phyloP scores from a whole-genome alignment of 2,329 filamentous ascomycete species.

The Hypoxylon sp. region DNA sequence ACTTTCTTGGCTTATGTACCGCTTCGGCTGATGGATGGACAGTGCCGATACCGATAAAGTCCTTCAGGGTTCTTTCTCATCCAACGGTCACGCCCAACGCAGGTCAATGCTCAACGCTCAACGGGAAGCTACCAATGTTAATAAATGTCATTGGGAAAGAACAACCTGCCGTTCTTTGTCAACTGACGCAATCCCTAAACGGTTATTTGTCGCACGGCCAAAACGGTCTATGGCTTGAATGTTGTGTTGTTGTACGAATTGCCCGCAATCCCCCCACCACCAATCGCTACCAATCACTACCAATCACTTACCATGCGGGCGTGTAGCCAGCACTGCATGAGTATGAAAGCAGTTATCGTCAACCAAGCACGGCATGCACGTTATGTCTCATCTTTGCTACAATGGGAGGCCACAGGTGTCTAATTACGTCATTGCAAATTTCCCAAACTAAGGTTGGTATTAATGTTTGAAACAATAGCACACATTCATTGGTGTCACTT shows the following conservation, averaged over 20 bases:
- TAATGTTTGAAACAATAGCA: slow-evolving; percentile 11
- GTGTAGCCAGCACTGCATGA: slow-evolving; percentile 1
- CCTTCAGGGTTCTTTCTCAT: slow-evolving; percentile 1
- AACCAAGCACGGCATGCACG: slow-evolving; percentile 16
- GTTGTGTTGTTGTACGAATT: background rate
- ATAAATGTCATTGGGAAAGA: background rate
- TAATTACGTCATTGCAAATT: slow-evolving; percentile 18
- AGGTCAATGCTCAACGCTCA: background rate
- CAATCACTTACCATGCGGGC: slow-evolving; percentile 1
- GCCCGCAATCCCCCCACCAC: background rate
- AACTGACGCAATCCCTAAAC: background rate
- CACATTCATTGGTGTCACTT: background rate
- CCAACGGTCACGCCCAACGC: background rate
- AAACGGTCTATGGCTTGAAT: background rate
- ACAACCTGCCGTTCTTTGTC: background rate
- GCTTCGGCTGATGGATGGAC: slow-evolving; percentile 2
- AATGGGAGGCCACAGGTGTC: background rate
- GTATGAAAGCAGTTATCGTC: slow-evolving; percentile 6
- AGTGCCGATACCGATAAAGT: slow-evolving; percentile 10
- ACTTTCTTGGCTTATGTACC: slow-evolving; percentile 6
- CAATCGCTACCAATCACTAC: background rate
- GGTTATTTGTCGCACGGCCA: background rate
- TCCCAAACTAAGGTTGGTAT: slow-evolving; percentile 3
- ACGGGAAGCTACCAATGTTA: background rate
- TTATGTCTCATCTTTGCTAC: slow-evolving; percentile 4